Evolutionary conservation across 2,329 filamentous ascomycete species (phyloP), one percentile per base, ranked within the genome.

Genomic region (Fusarium decemcellulare): DNA sequence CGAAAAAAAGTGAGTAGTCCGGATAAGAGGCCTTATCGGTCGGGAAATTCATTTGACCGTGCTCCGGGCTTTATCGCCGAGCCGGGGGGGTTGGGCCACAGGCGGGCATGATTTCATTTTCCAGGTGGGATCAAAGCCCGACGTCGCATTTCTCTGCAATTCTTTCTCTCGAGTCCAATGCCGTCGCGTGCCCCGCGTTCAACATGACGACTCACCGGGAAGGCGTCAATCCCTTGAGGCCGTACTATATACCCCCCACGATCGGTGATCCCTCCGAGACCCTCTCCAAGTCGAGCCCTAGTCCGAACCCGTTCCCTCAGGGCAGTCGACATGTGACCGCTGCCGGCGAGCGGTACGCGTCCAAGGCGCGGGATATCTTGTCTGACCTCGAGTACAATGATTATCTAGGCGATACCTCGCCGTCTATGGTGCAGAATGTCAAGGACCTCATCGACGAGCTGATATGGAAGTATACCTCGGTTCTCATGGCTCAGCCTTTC

Each of bases 401-500:
- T 72, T 97, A 97, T 79, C 84, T 97, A 23, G 86, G 91, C 42
- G 93, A 97, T 61, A 84, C 88, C 23, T 93, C 92, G 30, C 93
- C 92, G 0, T 93, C 93, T 1, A 87, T 90, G 30, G 86, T 94
- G 11, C 91, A 93, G 72, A 92, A 92, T 68, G 85, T 92, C 44
- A 93, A 92, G 77, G 91, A 92, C 67, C 83, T 97, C 65, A 77
- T 97, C 50, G 94, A 98, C 77, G 91, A 95, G 78, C 89, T 96
- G 70, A 78, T 97, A 79, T 97, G 95, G 91, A 95, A 96, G 78
- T 99, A 99, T 82, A 92, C 91, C 14, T 94, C 92, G 61, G 91
- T 97, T 27, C 81, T 98, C 76, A 91, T 97, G 78, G 92, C 94
- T 57, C 96, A 99, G 81, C 96, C 96, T 14, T 98, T 99, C 79